Base-by-base conservation (phyloP, 257 asterid species). In the Cinchona pubescens region DNA sequence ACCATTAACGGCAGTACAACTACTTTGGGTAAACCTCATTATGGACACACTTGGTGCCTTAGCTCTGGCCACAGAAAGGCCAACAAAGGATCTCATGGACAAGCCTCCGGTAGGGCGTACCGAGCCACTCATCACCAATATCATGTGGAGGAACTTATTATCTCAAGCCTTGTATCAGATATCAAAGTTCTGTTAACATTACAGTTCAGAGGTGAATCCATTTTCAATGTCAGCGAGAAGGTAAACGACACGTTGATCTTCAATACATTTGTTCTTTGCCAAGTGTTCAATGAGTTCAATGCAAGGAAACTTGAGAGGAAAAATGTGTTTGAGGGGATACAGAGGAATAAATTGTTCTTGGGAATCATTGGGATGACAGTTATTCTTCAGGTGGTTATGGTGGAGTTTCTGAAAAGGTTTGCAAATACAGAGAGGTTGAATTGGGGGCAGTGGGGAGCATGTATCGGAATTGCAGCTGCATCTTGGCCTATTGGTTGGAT, bases 1-100 rank as follows among this genome's bases (percentile, higher is more conserved):
- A 10, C 95, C 97, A 21, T 51, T 92, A 3, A 88, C 96, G 29
- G 86, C 93, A 7, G 91, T 88, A 4, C 97, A 92, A 71, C 73
- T 86, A 3, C 72, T 92, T 19, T 86, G 88, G 88, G 86, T 81
- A 8, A 84, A 84, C 69, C 82, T 84, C 56, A 82, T 82, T 27
- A 84, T 84, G 88, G 90, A 86, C 71, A 86, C 88, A 27, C 40
- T 86, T 4, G 88, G 86, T 5, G 90, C 90, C 42, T 45, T 84
- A 64, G 88, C 90, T 58, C 83, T 86, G 2, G 90, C 90, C 5
- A 86, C 88, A 64, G 90, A 86, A 61, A 75, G 79, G 74, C 90
- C 88, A 61, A 78, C 86, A 1, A 53, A 46, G 56, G 90, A 86
- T 46, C 86, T 84, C 56, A 78, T 84, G 85, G 75, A 82, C 49